Conservation (phyloP, 805 yeast genomes). For the Vanderwaltozyma yarrowii region DNA sequence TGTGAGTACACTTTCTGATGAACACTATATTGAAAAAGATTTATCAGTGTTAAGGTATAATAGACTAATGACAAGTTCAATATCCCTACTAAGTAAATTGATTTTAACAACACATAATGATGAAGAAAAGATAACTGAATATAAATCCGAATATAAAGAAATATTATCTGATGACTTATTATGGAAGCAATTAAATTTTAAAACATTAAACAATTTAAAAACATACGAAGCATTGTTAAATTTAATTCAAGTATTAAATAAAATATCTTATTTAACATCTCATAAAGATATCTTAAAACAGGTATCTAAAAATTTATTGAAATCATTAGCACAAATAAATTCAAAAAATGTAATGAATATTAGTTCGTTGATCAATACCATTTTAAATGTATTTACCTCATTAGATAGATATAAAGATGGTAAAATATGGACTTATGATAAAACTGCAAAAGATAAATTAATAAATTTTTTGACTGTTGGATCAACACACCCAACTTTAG, state of each 20-base stretch:
- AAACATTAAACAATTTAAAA: slow-evolving; percentile 30
- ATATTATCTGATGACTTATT: slow-evolving; percentile 35
- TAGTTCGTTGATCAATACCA: slow-evolving; percentile 37
- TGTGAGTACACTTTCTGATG: slow-evolving; percentile 60
- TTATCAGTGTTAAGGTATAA: slow-evolving; percentile 57
- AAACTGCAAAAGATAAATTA: slow-evolving; percentile 37
- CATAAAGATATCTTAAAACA: slow-evolving; percentile 26
- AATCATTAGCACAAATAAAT: slow-evolving; percentile 24
- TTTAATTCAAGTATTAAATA: slow-evolving; percentile 28
- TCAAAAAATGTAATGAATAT: slow-evolving; percentile 34
- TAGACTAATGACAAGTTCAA: slow-evolving; percentile 42
- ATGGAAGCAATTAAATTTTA: slow-evolving; percentile 34
- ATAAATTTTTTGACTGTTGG: slow-evolving; percentile 41
- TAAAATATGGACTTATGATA: slow-evolving; percentile 45
- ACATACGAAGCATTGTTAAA: slow-evolving; percentile 35
- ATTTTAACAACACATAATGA: slow-evolving; percentile 12
- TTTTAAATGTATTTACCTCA: slow-evolving; percentile 37
- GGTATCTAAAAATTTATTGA: slow-evolving; percentile 26
- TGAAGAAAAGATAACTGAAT: slow-evolving; percentile 4
- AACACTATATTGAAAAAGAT: slow-evolving; percentile 53
- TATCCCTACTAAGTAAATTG: slow-evolving; percentile 36
- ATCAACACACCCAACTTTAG: slow-evolving; percentile 41
- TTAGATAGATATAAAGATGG: slow-evolving; percentile 38
- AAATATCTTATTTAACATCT: slow-evolving; percentile 8
- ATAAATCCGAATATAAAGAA: slow-evolving; percentile 15